phyloP scores from a whole-genome alignment of 2,329 filamentous ascomycete genomes.

The Pestalotiopsis sp. region DNA sequence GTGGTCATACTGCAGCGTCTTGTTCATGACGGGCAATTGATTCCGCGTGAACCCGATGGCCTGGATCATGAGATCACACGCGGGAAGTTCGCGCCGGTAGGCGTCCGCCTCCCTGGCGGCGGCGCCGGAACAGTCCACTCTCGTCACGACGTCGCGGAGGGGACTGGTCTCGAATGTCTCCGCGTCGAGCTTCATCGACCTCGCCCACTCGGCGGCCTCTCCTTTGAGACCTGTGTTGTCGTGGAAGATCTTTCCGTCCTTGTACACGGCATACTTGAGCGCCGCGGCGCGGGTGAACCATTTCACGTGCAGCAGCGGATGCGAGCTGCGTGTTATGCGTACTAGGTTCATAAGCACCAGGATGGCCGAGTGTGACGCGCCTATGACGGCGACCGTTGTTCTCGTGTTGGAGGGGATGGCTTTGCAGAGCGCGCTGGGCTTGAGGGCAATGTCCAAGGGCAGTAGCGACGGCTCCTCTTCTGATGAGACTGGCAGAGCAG shows the following conservation, averaged over 20 bases:
- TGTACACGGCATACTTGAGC: constrained; percentile 64
- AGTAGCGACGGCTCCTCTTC: constrained; percentile 27
- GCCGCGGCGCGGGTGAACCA: constrained; percentile 32
- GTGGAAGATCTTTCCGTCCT: constrained; percentile 64
- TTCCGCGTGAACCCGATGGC: constrained; percentile 61
- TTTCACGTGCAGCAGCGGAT: constrained; percentile 14
- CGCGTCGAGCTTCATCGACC: constrained; percentile 17
- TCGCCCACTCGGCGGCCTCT: constrained; percentile 60
- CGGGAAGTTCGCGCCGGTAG: constrained; percentile 47
- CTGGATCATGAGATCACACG: constrained; percentile 56
- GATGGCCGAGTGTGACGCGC: constrained; percentile 65
- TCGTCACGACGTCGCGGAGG: constrained; percentile 40
- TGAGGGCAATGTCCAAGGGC: constrained; percentile 58
- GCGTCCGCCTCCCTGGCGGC: constrained; percentile 41
- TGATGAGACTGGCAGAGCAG: neutral
- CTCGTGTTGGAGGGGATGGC: constrained; percentile 35
- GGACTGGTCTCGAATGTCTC: neutral
- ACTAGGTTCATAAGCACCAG: constrained; percentile 64
- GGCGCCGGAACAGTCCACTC: constrained; percentile 44
- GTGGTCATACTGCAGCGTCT: constrained; percentile 31
- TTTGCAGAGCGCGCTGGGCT: constrained; percentile 49
- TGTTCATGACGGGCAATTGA: constrained; percentile 41
- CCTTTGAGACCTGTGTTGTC: constrained; percentile 70
- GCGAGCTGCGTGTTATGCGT: constrained; percentile 43
- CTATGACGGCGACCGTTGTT: constrained; percentile 55